A percentile compares a stretch with the other conserved stretches of the same genome.
phyloP scores from a whole-genome alignment of 129 eudicot genomes.

The Pseudognaphalium luteoalbum region DNA sequence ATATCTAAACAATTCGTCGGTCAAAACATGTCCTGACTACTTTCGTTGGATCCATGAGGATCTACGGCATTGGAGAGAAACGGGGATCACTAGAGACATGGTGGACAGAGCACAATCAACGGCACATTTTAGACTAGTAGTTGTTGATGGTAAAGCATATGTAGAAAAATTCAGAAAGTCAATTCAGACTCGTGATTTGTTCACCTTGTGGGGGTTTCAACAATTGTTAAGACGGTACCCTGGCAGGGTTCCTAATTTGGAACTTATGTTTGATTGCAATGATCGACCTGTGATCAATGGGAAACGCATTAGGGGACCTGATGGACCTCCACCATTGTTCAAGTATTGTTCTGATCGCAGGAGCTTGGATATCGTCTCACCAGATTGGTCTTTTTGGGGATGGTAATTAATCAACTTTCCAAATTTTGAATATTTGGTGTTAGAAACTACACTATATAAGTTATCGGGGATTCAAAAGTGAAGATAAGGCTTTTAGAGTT shows the following conservation, averaged over 20 bases:
- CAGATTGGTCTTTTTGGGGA: constrained; percentile 96
- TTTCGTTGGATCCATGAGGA: constrained; percentile 92
- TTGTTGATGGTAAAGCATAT: constrained; percentile 61
- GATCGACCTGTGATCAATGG: constrained; percentile 60
- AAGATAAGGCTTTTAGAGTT: no score
- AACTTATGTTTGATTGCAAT: constrained; percentile 71
- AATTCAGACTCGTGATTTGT: constrained; percentile 62
- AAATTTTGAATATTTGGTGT: no score
- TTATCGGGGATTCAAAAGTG: no score
- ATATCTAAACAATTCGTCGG: constrained; percentile 28
- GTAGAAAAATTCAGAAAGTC: constrained; percentile 60
- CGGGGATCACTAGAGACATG: constrained; percentile 70
- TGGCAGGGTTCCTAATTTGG: constrained; percentile 73
- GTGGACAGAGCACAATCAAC: constrained; percentile 52
- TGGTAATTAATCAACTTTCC: constrained; percentile 34
- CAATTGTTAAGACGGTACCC: constrained; percentile 71
- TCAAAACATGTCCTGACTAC: constrained; percentile 69
- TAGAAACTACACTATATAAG: no score
- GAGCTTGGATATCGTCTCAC: constrained; percentile 82
- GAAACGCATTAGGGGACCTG: constrained; percentile 28
- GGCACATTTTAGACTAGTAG: constrained; percentile 66
- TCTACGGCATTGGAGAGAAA: constrained; percentile 65
- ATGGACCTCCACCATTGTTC: constrained; percentile 76
- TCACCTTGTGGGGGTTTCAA: constrained; percentile 69
- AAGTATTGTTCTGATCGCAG: constrained; percentile 61